Percentiles rank a stretch among this genome's conserved stretches.
Conservation (phyloP, 441 rosid genomes). For the Adansonia gregorii region DNA sequence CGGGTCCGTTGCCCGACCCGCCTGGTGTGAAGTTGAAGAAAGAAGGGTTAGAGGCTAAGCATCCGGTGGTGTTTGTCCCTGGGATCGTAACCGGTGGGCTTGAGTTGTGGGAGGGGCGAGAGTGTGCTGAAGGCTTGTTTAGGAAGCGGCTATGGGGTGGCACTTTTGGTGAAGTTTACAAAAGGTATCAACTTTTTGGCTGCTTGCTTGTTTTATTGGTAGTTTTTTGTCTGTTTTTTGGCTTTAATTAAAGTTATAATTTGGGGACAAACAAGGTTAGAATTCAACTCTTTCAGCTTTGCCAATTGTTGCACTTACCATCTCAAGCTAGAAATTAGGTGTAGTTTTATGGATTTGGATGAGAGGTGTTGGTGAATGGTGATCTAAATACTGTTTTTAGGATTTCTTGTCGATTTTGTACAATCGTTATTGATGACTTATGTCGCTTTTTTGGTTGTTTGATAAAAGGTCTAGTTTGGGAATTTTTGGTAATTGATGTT, state of each 20-base stretch:
- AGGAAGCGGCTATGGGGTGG: slow-evolving; percentile 97
- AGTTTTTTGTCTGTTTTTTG: background rate
- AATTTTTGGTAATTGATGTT: background rate
- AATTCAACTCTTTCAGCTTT: background rate
- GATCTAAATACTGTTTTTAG: background rate
- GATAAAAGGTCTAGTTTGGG: background rate
- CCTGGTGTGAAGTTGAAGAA: slow-evolving; percentile 81
- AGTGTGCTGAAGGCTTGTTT: slow-evolving; percentile 85
- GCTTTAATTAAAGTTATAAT: background rate
- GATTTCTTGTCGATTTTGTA: background rate
- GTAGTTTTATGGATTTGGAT: background rate
- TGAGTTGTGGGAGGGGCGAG: slow-evolving; percentile 95
- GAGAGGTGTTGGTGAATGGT: background rate
- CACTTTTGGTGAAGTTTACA: slow-evolving; percentile 86
- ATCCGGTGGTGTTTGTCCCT: slow-evolving; percentile 92
- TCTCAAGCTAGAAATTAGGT: background rate
- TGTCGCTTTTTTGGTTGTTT: background rate
- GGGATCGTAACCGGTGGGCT: slow-evolving; percentile 96
- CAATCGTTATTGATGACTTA: background rate
- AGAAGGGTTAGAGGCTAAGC: slow-evolving; percentile 73
- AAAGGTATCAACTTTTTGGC: slow-evolving; percentile 50
- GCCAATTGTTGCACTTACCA: background rate
- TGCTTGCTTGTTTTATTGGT: background rate
- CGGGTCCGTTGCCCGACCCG: slow-evolving; percentile 86
- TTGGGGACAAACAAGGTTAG: background rate